Conservation (phyloP, 2,329 filamentous ascomycete genomes). For the Fusarium tuaranense region DNA sequence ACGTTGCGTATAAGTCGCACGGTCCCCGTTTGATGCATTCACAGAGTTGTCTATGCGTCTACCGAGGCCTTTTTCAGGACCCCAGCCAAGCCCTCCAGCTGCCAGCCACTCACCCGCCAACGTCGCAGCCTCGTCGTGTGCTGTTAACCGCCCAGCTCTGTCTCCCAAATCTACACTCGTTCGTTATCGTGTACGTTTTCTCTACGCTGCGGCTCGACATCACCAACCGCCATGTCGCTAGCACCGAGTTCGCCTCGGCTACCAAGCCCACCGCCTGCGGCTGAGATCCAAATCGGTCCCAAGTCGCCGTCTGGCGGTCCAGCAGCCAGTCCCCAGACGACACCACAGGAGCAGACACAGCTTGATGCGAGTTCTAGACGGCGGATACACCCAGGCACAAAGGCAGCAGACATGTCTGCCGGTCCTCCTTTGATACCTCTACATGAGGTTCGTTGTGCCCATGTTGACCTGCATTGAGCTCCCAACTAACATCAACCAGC, state of each 20-base stretch:
- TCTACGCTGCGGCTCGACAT: constrained; percentile 16
- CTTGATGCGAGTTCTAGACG: constrained; percentile 81
- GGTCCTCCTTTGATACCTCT: constrained; percentile 90
- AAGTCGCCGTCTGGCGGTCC: constrained; percentile 76
- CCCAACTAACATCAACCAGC: constrained; percentile 62
- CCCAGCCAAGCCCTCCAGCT: constrained; percentile 26
- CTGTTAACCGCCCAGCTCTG: constrained; percentile 29
- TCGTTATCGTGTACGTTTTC: constrained; percentile 16
- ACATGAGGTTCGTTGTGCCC: constrained; percentile 72
- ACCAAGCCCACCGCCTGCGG: constrained; percentile 92
- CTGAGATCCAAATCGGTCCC: constrained; percentile 91
- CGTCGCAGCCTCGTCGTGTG: constrained; percentile 29
- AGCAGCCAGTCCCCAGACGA: constrained; percentile 66
- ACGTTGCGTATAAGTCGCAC: constrained; percentile 27
- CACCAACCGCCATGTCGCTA: constrained; percentile 61
- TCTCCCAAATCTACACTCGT: constrained; percentile 20
- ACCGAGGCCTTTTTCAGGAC: constrained; percentile 21
- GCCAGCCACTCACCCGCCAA: constrained; percentile 27
- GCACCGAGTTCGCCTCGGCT: constrained; percentile 88
- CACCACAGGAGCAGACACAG: constrained; percentile 71
- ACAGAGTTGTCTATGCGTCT: constrained; percentile 36
- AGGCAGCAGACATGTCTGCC: constrained; percentile 90
- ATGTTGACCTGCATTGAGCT: not conserved
- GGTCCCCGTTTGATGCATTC: constrained; percentile 38
- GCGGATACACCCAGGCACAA: constrained; percentile 92